Percentiles rank a stretch among this genome's conserved stretches.
phyloP scores from a whole-genome alignment of 306 rosid genomes.

The Medicago lupulina region DNA sequence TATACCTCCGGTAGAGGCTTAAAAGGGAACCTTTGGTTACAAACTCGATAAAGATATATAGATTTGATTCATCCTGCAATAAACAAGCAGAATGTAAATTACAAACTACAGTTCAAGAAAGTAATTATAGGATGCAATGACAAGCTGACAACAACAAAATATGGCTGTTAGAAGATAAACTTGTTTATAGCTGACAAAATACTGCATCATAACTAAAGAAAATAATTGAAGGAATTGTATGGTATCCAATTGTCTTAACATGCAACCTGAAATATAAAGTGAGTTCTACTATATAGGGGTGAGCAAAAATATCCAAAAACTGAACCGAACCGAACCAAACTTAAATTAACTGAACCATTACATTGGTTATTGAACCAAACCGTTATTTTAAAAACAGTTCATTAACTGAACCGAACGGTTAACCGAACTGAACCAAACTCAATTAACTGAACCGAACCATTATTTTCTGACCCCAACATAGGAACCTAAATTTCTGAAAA shows the following conservation, averaged over 20 bases:
- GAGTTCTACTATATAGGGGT: too few relatives aligned
- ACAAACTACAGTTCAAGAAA: slow-evolving; percentile 30
- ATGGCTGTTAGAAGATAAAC: slow-evolving; percentile 12
- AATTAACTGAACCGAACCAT: too few relatives aligned
- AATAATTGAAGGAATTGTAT: background rate
- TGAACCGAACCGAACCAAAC: too few relatives aligned
- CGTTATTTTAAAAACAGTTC: too few relatives aligned
- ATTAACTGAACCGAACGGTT: too few relatives aligned
- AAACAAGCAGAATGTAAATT: slow-evolving; percentile 1
- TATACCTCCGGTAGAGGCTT: slow-evolving; percentile 31
- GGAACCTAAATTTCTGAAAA: too few relatives aligned
- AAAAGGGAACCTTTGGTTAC: slow-evolving; percentile 32
- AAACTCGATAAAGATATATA: slow-evolving; percentile 22
- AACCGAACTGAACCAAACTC: too few relatives aligned
- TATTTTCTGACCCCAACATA: too few relatives aligned
- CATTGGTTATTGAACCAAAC: too few relatives aligned
- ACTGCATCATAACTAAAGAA: background rate
- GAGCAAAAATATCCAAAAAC: too few relatives aligned
- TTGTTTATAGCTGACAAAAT: slow-evolving; percentile 22
- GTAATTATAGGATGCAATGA: slow-evolving; percentile 14
- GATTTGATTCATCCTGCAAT: slow-evolving; percentile 32
- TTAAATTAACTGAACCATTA: too few relatives aligned
- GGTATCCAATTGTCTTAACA: background rate
- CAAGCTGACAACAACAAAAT: slow-evolving; percentile 20
- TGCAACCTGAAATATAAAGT: slow-evolving; percentile 13